Percentiles rank a stretch among this genome's conserved stretches.
These are phyloP conservation scores for Volvariella volvacea DNA, from an alignment of 1,284 basidiomycete species.

Conservation along the genomic window DNA sequence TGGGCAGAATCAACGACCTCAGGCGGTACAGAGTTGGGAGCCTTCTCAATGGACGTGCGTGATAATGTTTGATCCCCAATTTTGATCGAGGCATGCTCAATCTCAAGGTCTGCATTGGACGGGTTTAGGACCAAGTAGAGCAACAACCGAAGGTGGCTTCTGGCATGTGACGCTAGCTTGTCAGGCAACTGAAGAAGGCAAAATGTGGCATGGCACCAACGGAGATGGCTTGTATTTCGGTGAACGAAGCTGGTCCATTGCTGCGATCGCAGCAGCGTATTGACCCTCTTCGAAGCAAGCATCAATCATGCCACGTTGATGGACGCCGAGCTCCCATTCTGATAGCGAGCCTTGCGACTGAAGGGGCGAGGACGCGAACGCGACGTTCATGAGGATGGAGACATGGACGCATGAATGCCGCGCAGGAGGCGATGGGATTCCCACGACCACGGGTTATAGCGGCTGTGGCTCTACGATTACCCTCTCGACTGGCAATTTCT, in stretches of 20 bases:
- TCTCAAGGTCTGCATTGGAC: not conserved
- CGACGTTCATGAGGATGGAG: not conserved
- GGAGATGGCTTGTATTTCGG: conserved; percentile 40
- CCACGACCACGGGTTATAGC: not conserved
- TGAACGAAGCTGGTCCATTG: conserved; percentile 54
- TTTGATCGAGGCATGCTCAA: conserved; percentile 20
- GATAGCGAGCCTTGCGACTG: not conserved
- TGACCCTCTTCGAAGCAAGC: conserved; percentile 69
- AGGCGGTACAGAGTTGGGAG: conserved; percentile 35
- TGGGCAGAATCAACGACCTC: conserved; percentile 43
- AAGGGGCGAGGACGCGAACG: not conserved
- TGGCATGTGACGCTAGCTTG: conserved; percentile 17
- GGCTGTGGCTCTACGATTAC: too few species aligned
- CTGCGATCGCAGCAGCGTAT: conserved; percentile 54
- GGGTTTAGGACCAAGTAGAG: conserved; percentile 64
- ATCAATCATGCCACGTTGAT: conserved; percentile 57
- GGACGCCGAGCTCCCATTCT: conserved; percentile 46
- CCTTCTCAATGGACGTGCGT: conserved; percentile 38
- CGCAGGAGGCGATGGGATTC: not conserved
- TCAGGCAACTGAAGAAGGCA: conserved; percentile 8
- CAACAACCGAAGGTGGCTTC: conserved; percentile 58
- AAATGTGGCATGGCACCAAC: conserved; percentile 17
- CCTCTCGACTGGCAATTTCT: too few species aligned
- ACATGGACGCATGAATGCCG: not conserved
- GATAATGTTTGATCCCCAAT: conserved; percentile 30